Evolutionary conservation across 163 green algal genomes (phyloP), one percentile per base, ranked within the genome.

Genomic region (Coccomyxa subellipsoidea): DNA sequence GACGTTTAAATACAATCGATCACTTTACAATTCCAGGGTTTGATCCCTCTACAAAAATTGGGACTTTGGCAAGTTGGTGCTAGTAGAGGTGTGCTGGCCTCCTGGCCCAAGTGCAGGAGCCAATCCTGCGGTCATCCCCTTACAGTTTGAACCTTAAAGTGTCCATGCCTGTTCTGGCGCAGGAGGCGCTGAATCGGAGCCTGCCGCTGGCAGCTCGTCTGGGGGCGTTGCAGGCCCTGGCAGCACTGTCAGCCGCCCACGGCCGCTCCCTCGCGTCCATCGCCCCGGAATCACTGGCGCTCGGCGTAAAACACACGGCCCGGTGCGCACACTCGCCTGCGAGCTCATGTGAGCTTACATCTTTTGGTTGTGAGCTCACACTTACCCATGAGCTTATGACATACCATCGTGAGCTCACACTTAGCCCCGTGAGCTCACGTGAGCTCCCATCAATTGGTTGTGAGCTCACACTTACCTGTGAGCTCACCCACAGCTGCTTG

Each of bases 181-280:
- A 72, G 59, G 59, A 72, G 59, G 59, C 27, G 9, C 27, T 32
- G 23, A 73, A 73, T 34, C 66, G 7, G 29, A 34, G 66, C 66
- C n/a, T 34, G 66, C 66, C 66, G 7, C 2, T 36, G n/a, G 18
- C 66, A n/a, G 66, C 66, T 8, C 27, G 66, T 10, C 59, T 94
- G 73, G 89, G 88, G 0, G 86, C 90, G 34, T 77, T 95, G 73
- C 91, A 94, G 71, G 81, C 88, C 37, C 83, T 96, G 70, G 87
- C 86, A 18, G 80, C 90, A 38, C 84, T 96, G 32, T 84, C 86
- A 32, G 36, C 76, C 6, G 79, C 38, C 0, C 86, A 94, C 38
- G 92, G 92, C 23, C 85, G 84, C 35, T 86, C 70, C 34, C 82
- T 95, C 29, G 86, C 87, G 0, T 88, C 90, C 29, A 86, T 87